Conservation (phyloP, 768 basidiomycete species). For the Rhizopogon sp. region DNA sequence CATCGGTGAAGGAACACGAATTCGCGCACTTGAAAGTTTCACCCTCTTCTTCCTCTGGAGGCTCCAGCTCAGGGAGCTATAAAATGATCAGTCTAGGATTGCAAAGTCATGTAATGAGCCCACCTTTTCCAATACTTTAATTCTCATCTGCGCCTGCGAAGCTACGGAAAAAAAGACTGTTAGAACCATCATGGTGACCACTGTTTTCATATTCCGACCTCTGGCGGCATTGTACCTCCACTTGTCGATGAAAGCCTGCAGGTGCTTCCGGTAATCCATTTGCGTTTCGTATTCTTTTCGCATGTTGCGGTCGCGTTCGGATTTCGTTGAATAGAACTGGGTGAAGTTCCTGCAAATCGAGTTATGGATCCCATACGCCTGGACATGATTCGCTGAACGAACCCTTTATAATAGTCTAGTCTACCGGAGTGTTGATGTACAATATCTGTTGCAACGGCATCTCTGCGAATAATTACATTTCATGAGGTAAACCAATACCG, state of each 20-base stretch:
- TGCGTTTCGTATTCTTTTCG: conserved; percentile 95
- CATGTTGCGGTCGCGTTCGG: conserved; percentile 86
- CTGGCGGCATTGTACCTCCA: conserved; percentile 98
- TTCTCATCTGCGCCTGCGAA: conserved; percentile 82
- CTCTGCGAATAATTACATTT: conserved; percentile 36
- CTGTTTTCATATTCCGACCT: conserved; percentile 35
- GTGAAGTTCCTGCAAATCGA: conserved; percentile 74
- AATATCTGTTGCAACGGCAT: conserved; percentile 96
- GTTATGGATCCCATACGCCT: conserved; percentile 1
- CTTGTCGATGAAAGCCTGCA: conserved; percentile 96
- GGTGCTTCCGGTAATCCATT: conserved; percentile 89
- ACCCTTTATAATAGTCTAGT: conserved; percentile 98
- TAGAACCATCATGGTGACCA: neutral
- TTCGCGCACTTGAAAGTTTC: conserved; percentile 79
- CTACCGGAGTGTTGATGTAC: conserved; percentile 92
- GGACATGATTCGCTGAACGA: conserved; percentile 7
- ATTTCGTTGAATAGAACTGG: conserved; percentile 98
- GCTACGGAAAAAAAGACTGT: conserved; percentile 37
- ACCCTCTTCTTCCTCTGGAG: conserved; percentile 88
- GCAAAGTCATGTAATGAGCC: neutral
- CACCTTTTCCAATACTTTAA: conserved; percentile 73
- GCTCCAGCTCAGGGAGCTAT: conserved; percentile 87
- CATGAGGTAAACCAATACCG: neutral
- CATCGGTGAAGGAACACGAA: neutral
- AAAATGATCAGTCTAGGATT: neutral